Evolutionary conservation across 2,329 filamentous ascomycete genomes (phyloP), one percentile per base, ranked within the genome.

Genomic region (Aspergillus glaucus): DNA sequence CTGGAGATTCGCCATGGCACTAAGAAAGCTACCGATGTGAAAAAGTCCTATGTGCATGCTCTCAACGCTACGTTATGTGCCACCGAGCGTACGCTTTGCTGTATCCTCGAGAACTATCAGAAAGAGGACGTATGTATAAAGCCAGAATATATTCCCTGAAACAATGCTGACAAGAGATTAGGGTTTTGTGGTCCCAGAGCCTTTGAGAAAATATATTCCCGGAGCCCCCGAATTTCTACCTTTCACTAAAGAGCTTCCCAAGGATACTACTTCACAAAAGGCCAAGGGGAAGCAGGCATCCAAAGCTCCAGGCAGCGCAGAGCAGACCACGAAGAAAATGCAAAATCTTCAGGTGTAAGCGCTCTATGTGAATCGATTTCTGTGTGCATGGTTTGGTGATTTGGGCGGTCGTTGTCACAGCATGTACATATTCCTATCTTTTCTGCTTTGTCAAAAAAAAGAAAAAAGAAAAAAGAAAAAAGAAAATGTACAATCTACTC

Each of bases 21-120:
- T 52, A 97, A 96, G 79, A 87, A 85, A 66, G 84, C 87, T 70
- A 91, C 85, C 24, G 88, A 91, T 56, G 78, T 80, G 50, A 86
- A 86, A 70, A 98, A 97, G 81, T 86, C 89, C 58, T 98, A 96
- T 66, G 91, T 95, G 34, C 93, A 98, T 72, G 88, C 87, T 37
- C 77, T 96, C 52, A 96, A 96, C 74, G 87, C 87, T 53, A 95
- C 87, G 17, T 77, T 96, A 36, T 92, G 87, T 69, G 92, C 92
- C 15, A 96, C 92, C 1, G 91, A 95, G 66, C 81, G 92, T 66
- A 89, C 92, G 0, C 78, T 97, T 44, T 97, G 93, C 79, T 96
- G 92, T 67, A 78, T 98, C 40, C 80, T 98, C 36, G 93, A 98
- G 74, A 98, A 97, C 74, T 97, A 92, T 72, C 93, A 98, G 76